Conservation (phyloP, 441 rosid genomes). For the Metrosideros polymorpha region DNA sequence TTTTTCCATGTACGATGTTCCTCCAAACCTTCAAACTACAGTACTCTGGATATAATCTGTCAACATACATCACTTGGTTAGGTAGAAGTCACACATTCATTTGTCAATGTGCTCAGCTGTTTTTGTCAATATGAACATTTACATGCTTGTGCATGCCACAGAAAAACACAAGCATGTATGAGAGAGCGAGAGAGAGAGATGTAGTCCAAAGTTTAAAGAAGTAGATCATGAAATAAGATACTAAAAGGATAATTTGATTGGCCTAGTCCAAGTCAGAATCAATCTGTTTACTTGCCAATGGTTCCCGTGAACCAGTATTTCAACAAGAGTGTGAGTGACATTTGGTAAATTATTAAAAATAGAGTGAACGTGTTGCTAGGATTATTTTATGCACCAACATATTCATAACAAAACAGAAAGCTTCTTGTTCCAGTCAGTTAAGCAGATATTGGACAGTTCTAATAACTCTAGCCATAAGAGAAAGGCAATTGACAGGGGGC, state of each 20-base stretch:
- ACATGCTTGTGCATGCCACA: neutral
- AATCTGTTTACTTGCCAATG: neutral
- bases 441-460: neutral
- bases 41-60: neutral
- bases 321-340: neutral
- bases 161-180: neutral
- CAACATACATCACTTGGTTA: neutral
- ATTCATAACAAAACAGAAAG: neutral
- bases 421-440: neutral
- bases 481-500: neutral
- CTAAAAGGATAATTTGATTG: neutral
- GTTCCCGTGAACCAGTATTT: neutral
- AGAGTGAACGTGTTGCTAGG: neutral
- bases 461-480: neutral
- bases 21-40: neutral
- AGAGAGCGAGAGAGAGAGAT: neutral
- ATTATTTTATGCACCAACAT: neutral
- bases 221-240: neutral
- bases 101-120: neutral
- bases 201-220: neutral
- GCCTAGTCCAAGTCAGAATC: neutral
- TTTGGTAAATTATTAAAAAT: neutral
- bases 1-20: neutral
- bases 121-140: neutral
- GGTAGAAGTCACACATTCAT: neutral